A percentile compares a stretch with the other conserved stretches of the same genome.
Conservation (phyloP, 2,329 filamentous ascomycete genomes). For the Aspergillus pseudotamarii region DNA sequence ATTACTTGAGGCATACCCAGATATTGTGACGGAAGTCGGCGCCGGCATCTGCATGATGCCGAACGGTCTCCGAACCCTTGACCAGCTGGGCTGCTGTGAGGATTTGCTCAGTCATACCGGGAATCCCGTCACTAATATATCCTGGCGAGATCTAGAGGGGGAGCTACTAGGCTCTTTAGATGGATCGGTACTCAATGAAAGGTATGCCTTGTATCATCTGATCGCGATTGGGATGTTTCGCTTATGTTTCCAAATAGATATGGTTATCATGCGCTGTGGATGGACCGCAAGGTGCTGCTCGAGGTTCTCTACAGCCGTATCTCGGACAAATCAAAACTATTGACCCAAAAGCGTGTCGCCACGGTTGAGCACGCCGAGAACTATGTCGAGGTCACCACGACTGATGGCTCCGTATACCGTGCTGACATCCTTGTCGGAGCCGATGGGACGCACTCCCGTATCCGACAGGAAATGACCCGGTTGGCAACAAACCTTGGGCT, state of each 20-base stretch:
- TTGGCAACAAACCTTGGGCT: conserved; percentile 12
- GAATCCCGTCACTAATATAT: background rate
- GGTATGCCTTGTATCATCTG: background rate
- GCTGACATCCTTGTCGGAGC: conserved; percentile 45
- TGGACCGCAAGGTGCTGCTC: conserved; percentile 29
- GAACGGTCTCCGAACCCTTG: conserved; percentile 50
- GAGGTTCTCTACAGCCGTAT: conserved; percentile 28
- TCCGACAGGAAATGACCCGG: conserved; percentile 37
- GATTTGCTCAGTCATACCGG: background rate
- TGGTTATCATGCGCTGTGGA: conserved; percentile 26
- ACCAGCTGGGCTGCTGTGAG: conserved; percentile 49
- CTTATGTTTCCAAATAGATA: conserved; percentile 9
- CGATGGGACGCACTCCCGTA: conserved; percentile 46
- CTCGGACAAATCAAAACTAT: conserved; percentile 23
- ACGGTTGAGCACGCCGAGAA: conserved; percentile 7
- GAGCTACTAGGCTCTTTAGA: background rate
- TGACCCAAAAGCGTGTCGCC: conserved; percentile 20
- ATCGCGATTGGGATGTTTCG: too few relatives aligned
- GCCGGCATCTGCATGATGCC: conserved; percentile 53
- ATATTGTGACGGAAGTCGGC: conserved; percentile 46
- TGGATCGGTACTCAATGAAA: background rate
- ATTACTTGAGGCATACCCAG: conserved; percentile 48
- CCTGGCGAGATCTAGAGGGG: background rate
- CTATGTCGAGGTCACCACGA: conserved; percentile 15
- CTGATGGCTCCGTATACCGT: conserved; percentile 10